Evolutionary conservation across 441 rosid genomes (phyloP).

Genomic region (Brassica balearica): DNA sequence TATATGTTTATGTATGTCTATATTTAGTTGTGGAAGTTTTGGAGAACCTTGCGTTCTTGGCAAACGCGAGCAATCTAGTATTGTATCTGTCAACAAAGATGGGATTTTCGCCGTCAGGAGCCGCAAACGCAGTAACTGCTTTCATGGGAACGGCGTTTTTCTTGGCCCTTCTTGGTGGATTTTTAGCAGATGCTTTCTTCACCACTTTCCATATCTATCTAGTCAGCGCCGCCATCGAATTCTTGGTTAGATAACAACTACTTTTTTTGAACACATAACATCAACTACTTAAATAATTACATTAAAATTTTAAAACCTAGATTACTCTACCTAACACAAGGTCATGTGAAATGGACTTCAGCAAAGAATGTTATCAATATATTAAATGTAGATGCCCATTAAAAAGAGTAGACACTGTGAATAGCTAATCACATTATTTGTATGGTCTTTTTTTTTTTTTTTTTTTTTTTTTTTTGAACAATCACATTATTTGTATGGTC

Average conservation of each 20-base stretch:
- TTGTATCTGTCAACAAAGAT: slow-evolving; percentile 72
- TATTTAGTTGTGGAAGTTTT: slow-evolving; percentile 67
- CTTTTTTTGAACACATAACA: not conserved
- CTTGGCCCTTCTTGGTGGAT: slow-evolving; percentile 84
- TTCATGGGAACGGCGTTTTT: slow-evolving; percentile 93
- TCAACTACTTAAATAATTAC: not conserved
- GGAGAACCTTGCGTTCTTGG: slow-evolving; percentile 88
- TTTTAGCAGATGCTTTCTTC: slow-evolving; percentile 73
- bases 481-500: not conserved
- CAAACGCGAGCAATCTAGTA: slow-evolving; percentile 90
- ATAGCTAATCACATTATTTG: not conserved
- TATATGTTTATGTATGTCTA: slow-evolving; percentile 12
- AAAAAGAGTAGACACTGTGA: not conserved
- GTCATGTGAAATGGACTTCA: slow-evolving; percentile 21
- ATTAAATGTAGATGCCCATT: slow-evolving; percentile 4
- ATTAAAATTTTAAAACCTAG: not conserved
- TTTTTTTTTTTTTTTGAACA: too few species aligned
- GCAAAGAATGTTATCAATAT: not conserved
- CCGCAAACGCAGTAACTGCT: slow-evolving; percentile 80
- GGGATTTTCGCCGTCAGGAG: slow-evolving; percentile 74
- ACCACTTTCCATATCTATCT: slow-evolving; percentile 72
- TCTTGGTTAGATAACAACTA: slow-evolving; percentile 51
- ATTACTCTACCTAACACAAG: slow-evolving; percentile 19
- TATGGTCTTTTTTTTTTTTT: too few species aligned
- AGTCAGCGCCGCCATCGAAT: slow-evolving; percentile 71